Conservation (phyloP, 1,139 yeast genomes). For the Candida tetrigidarum region DNA sequence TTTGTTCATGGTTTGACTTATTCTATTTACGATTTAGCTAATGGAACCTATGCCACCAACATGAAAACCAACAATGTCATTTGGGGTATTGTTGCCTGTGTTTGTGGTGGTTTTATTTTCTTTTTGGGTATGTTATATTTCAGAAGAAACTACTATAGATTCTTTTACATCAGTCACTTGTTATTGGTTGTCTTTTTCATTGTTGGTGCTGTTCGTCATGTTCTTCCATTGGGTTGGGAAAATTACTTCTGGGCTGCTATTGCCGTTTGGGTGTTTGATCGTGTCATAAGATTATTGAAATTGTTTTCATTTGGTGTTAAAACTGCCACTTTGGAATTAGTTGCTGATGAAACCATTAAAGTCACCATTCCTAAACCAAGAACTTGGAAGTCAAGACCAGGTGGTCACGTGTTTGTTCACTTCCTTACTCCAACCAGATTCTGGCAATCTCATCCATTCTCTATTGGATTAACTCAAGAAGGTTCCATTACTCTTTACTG, state of each 20-base stretch:
- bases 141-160: conserved; percentile 44
- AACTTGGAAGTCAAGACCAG: conserved; percentile 44
- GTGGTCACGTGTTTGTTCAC: conserved; percentile 53
- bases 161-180: conserved; percentile 42
- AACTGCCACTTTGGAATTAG: conserved; percentile 33
- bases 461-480: conserved; percentile 26
- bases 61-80: conserved; percentile 28
- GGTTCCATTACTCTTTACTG: conserved; percentile 24
- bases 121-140: conserved; percentile 39
- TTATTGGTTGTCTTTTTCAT: conserved; percentile 39
- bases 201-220: conserved; percentile 43
- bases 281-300: conserved; percentile 35
- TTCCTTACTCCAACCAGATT: conserved; percentile 42
- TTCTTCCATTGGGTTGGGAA: conserved; percentile 36
- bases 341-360: conserved; percentile 43
- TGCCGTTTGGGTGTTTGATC: conserved; percentile 46
- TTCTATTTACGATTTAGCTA: conserved; percentile 17
- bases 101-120: conserved; percentile 35
- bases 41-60: conserved; percentile 18
- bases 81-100: conserved; percentile 53
- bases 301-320: conserved; percentile 39
- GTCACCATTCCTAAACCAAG: conserved; percentile 41
- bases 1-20: conserved; percentile 31
- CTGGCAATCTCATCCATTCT: conserved; percentile 44
- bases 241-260: conserved; percentile 39